These are phyloP conservation scores for Coniferiporia weirii DNA, from an alignment of 1,284 basidiomycete genomes.

Conservation along the genomic window DNA sequence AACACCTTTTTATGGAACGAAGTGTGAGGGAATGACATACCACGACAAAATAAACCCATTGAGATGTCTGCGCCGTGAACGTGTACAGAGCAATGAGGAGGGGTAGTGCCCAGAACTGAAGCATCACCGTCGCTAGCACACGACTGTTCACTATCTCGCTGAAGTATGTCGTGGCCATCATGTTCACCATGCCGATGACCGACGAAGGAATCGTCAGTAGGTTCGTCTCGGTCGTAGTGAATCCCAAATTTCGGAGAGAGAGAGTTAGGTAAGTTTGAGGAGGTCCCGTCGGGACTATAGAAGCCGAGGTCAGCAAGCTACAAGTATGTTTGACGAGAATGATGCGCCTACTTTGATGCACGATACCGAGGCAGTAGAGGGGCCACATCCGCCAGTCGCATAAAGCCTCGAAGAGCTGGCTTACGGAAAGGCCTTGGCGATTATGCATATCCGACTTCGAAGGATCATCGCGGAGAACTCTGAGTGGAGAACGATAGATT, in stretches of 20 bases:
- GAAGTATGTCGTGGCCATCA: constrained; percentile 45
- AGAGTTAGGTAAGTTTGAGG: constrained; percentile 47
- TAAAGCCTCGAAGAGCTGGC: constrained; percentile 42
- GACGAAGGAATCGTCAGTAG: constrained; percentile 45
- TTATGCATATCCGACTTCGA: constrained; percentile 62
- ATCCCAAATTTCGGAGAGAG: constrained; percentile 47
- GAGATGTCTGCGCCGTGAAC: constrained; percentile 45
- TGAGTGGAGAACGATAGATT: constrained; percentile 13
- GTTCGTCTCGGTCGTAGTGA: constrained; percentile 47
- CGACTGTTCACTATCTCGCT: constrained; percentile 54
- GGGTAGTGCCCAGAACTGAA: constrained; percentile 59
- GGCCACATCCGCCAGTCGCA: constrained; percentile 55
- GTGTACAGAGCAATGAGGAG: constrained; percentile 53
- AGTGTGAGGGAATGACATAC: constrained; percentile 19
- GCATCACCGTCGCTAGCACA: constrained; percentile 44
- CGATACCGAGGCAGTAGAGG: constrained; percentile 42
- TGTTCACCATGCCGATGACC: constrained; percentile 37
- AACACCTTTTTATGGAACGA: not conserved
- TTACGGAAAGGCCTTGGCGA: constrained; percentile 45
- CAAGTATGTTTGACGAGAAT: not conserved
- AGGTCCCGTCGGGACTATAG: constrained; percentile 40
- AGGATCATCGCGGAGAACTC: constrained; percentile 54
- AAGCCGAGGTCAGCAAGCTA: not conserved
- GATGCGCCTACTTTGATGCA: constrained; percentile 37
- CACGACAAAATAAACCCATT: constrained; percentile 56